phyloP scores from a whole-genome alignment of 148 eudicot genomes.

The Heliosperma pusillum region DNA sequence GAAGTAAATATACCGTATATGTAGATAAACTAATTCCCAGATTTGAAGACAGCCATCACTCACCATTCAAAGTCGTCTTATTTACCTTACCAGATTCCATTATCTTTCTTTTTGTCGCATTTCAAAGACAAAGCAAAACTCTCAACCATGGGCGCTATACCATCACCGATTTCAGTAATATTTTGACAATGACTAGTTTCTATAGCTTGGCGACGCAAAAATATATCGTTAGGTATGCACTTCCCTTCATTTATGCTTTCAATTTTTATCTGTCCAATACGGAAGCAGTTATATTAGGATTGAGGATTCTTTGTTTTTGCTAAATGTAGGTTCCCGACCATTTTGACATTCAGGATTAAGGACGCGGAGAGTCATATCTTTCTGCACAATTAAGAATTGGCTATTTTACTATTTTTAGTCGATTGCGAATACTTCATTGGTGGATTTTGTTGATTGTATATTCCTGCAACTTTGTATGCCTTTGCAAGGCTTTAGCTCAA shows the following conservation, averaged over 20 bases:
- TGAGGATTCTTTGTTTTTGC: not conserved
- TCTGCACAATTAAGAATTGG: too few species aligned
- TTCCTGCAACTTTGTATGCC: not conserved
- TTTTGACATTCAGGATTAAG: conserved; percentile 10
- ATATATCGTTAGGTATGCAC: conserved; percentile 8
- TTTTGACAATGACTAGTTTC: conserved; percentile 13
- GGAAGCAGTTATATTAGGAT: too few species aligned
- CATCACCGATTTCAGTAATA: too few species aligned
- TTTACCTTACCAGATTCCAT: too few species aligned
- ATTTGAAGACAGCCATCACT: conserved; percentile 2
- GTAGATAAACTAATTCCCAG: conserved; percentile 7
- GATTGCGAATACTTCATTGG: conserved; percentile 1
- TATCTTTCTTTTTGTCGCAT: too few species aligned
- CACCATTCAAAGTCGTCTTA: too few species aligned
- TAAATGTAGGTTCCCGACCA: conserved; percentile 23
- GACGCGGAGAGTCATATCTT: not conserved
- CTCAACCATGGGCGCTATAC: too few species aligned
- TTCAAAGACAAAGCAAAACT: too few species aligned
- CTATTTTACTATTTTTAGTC: too few species aligned
- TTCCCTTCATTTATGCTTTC: not conserved
- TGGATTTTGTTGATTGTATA: conserved; percentile 18
- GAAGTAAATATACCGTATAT: conserved; percentile 9
- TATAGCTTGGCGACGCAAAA: not conserved
- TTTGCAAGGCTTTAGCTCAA: too few species aligned
- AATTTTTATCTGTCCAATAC: not conserved